Percentiles rank a stretch among this genome's conserved stretches.
phyloP scores from a whole-genome alignment of 2,329 filamentous ascomycete species.

The Aschersonia sp. region DNA sequence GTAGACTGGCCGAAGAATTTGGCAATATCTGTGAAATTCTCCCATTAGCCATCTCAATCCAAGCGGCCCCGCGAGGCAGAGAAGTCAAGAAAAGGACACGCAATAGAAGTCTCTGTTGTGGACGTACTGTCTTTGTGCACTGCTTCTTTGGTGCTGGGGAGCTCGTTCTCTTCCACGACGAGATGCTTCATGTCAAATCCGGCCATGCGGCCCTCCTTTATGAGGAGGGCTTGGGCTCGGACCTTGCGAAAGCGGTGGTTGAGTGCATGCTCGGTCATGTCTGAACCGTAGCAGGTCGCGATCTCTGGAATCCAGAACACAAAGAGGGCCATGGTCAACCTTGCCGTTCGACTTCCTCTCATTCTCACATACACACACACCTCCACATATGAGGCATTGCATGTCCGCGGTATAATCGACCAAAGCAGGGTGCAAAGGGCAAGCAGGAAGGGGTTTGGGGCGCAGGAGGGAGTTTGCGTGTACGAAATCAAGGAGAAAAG shows the following conservation, averaged over 20 bases:
- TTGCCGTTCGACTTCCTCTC: slow-evolving; percentile 5
- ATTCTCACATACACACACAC: not conserved
- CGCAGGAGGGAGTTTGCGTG: not conserved
- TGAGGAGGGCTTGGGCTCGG: slow-evolving; percentile 23
- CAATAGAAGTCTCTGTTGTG: not conserved
- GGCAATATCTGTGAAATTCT: slow-evolving; percentile 36
- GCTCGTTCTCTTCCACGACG: slow-evolving; percentile 15
- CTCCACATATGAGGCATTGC: not conserved
- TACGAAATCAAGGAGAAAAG: slow-evolving; percentile 1
- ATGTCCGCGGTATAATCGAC: too few relatives aligned
- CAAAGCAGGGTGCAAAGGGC: not conserved
- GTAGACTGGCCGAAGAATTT: slow-evolving; percentile 46
- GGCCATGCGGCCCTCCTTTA: slow-evolving; percentile 18
- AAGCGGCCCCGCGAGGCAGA: not conserved
- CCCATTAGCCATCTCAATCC: not conserved
- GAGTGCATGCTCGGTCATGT: slow-evolving; percentile 29
- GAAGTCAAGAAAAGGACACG: not conserved
- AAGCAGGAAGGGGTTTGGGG: not conserved
- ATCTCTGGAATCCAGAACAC: slow-evolving; percentile 25
- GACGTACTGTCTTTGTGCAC: slow-evolving; percentile 26
- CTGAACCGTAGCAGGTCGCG: slow-evolving; percentile 30
- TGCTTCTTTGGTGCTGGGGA: slow-evolving; percentile 22
- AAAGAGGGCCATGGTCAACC: slow-evolving; percentile 11
- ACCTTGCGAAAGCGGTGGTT: slow-evolving; percentile 37
- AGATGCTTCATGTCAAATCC: slow-evolving; percentile 29